phyloP scores from a whole-genome alignment of 495 filamentous ascomycete species.

The Massariosphaeria phaeospora region DNA sequence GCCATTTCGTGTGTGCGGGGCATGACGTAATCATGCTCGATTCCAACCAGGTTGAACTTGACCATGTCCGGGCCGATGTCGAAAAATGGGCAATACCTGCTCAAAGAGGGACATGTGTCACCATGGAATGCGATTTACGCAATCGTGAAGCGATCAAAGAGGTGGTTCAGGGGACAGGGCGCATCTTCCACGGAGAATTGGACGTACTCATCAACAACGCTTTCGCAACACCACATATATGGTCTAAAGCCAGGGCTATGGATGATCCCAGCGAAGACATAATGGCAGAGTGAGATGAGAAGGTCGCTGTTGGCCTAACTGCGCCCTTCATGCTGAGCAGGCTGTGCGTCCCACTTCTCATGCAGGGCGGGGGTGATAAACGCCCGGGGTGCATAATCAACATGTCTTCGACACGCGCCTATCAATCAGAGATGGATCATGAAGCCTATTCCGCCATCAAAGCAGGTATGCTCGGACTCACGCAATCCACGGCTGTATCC shows the following conservation, averaged over 20 bases:
- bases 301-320: constrained; percentile 16
- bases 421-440: constrained; percentile 35
- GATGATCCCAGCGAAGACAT: constrained; percentile 5
- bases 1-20: constrained; percentile 30
- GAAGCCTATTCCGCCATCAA: constrained; percentile 34
- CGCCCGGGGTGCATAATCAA: constrained; percentile 33
- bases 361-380: constrained; percentile 7
- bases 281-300: constrained; percentile 17
- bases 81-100: background rate
- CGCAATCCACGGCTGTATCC: constrained; percentile 33
- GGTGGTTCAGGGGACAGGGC: background rate
- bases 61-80: constrained; percentile 12
- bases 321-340: constrained; percentile 11
- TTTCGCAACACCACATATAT: constrained; percentile 1
- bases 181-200: background rate
- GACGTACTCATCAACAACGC: constrained; percentile 22
- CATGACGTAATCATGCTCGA: constrained; percentile 34
- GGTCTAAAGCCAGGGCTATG: constrained; percentile 6
- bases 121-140: background rate
- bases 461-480: constrained; percentile 33
- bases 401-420: constrained; percentile 36
- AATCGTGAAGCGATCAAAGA: constrained; percentile 1
- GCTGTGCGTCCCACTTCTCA: constrained; percentile 11
- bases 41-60: constrained; percentile 13
- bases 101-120: background rate